Percentiles rank a stretch among this genome's conserved stretches.
These are phyloP conservation scores for Anethum foeniculum DNA, from an alignment of 140 eudicot species.

Conservation along the genomic window DNA sequence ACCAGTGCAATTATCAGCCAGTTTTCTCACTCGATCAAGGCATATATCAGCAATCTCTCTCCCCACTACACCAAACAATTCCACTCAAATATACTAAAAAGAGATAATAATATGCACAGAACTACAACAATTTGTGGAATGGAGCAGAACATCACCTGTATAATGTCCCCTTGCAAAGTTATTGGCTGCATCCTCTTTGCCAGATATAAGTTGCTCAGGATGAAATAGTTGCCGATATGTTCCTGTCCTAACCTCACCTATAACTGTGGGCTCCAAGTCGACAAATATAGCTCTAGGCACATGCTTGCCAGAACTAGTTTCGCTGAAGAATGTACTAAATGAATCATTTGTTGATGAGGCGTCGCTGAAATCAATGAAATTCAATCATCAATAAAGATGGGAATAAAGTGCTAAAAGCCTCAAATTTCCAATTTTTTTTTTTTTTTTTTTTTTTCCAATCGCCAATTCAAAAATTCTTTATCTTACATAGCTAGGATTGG, in stretches of 20 bases:
- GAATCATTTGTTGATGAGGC: conserved; percentile 45
- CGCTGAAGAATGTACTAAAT: conserved; percentile 72
- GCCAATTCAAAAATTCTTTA: too few species aligned
- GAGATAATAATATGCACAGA: background rate
- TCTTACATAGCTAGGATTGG: too few species aligned
- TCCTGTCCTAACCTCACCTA: conserved; percentile 72
- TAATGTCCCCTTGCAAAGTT: conserved; percentile 81
- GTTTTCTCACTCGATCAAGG: conserved; percentile 74
- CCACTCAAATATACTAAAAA: background rate
- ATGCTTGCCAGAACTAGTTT: conserved; percentile 64
- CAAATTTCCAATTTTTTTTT: background rate
- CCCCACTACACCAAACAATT: conserved; percentile 43
- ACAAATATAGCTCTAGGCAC: conserved; percentile 71
- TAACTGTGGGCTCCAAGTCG: conserved; percentile 66
- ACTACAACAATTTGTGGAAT: background rate
- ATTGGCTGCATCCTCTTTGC: conserved; percentile 85
- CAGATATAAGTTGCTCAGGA: conserved; percentile 19
- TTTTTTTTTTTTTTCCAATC: too few species aligned
- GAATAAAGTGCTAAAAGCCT: background rate
- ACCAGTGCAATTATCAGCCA: conserved; percentile 76
- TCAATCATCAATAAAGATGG: background rate
- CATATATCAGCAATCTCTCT: conserved; percentile 57
- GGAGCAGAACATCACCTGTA: conserved; percentile 31
- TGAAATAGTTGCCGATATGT: conserved; percentile 21
- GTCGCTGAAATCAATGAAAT: conserved; percentile 35